Evolutionary conservation across 2,329 filamentous ascomycete species (phyloP).

Genomic region (Pyrenochaeta sp.): DNA sequence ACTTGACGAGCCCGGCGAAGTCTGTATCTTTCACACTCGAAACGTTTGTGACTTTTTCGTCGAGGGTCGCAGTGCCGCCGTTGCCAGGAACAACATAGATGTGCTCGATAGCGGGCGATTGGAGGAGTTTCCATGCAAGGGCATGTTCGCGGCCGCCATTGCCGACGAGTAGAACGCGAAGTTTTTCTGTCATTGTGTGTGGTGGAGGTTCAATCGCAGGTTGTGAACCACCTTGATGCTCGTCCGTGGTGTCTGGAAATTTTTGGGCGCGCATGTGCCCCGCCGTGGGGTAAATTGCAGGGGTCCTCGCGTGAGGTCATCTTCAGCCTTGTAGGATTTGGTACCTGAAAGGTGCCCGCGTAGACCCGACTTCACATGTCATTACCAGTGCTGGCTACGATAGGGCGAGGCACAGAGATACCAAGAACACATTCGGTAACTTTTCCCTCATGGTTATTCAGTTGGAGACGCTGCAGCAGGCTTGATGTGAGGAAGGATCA

Average conservation of each 20-base stretch:
- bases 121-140: conserved; percentile 90
- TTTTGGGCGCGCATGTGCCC: conserved; percentile 25
- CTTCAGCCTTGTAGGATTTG: conserved; percentile 22
- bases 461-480: neutral
- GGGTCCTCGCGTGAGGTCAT: conserved; percentile 19
- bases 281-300: conserved; percentile 30
- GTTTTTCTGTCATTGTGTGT: conserved; percentile 35
- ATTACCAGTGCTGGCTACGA: neutral
- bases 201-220: neutral
- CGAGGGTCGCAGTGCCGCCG: conserved; percentile 72
- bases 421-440: neutral
- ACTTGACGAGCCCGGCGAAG: conserved; percentile 77
- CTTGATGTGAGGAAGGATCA: neutral
- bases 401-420: neutral
- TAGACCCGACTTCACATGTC: neutral
- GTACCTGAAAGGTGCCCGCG: neutral
- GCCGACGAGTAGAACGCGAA: conserved; percentile 78
- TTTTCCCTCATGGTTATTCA: neutral
- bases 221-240: conserved; percentile 1
- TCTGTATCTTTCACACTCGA: conserved; percentile 74
- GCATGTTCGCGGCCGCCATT: conserved; percentile 96
- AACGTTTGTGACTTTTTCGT: conserved; percentile 69
- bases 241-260: conserved; percentile 17
- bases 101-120: conserved; percentile 79
- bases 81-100: conserved; percentile 80